Percentiles rank a stretch among this genome's conserved stretches.
These are phyloP conservation scores for Chalciporus sphaerocephalus DNA, from an alignment of 768 basidiomycete species.

Conservation along the genomic window DNA sequence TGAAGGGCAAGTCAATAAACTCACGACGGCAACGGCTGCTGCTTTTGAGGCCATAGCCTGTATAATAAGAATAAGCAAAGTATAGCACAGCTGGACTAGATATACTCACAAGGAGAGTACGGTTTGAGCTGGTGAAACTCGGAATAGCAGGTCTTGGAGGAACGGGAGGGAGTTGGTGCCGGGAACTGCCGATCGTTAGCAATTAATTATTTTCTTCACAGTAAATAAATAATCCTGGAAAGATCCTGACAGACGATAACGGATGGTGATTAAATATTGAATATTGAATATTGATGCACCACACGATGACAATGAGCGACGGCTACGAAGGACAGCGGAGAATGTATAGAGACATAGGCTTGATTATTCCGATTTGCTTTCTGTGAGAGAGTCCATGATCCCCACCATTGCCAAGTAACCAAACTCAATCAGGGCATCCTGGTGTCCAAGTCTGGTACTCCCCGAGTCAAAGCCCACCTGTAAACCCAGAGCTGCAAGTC, in stretches of 20 bases:
- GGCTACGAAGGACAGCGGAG: too few relatives aligned
- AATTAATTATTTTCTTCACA: slow-evolving; percentile 12
- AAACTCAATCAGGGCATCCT: too few relatives aligned
- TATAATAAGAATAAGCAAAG: slow-evolving; percentile 4
- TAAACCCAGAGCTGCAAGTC: too few relatives aligned
- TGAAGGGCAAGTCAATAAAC: slow-evolving; percentile 16
- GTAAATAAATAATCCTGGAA: not conserved
- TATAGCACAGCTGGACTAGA: not conserved
- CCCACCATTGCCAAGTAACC: too few relatives aligned
- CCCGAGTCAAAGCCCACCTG: too few relatives aligned
- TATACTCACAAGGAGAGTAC: not conserved
- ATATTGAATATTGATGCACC: too few relatives aligned
- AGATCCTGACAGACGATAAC: not conserved
- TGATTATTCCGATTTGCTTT: too few relatives aligned
- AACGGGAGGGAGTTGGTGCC: slow-evolving; percentile 14
- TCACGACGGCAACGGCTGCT: slow-evolving; percentile 62
- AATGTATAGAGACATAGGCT: too few relatives aligned
- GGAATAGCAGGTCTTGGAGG: slow-evolving; percentile 14
- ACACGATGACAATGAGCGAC: too few relatives aligned
- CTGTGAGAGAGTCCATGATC: too few relatives aligned
- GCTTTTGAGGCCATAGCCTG: slow-evolving; percentile 65
- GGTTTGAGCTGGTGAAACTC: slow-evolving; percentile 15
- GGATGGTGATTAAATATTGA: too few relatives aligned
- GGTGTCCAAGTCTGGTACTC: too few relatives aligned
- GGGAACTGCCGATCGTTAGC: slow-evolving; percentile 25